Conservation (phyloP, 2,329 filamentous ascomycete species). For the Chaetomiaceae sp. region DNA sequence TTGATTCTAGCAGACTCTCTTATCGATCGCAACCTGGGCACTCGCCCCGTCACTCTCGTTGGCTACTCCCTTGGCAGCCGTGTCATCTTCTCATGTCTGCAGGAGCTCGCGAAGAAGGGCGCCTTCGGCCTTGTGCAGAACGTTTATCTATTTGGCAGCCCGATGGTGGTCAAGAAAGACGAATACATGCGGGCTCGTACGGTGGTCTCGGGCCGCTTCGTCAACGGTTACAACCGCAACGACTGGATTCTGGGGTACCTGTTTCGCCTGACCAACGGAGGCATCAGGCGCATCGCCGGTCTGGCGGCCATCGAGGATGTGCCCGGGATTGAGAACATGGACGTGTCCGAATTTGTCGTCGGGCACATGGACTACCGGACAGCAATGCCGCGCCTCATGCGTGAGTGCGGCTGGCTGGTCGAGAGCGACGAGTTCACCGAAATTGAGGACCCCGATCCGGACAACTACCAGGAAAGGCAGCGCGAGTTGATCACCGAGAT, state of each 20-base stretch:
- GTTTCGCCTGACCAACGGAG: constrained; percentile 88
- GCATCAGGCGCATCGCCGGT: constrained; percentile 82
- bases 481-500: constrained; percentile 94
- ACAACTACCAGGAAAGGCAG: constrained; percentile 82
- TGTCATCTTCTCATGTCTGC: constrained; percentile 86
- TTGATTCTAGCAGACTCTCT: constrained; percentile 91
- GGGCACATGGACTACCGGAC: constrained; percentile 96
- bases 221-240: constrained; percentile 89
- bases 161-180: constrained; percentile 84
- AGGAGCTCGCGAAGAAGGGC: constrained; percentile 76
- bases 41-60: constrained; percentile 84
- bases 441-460: constrained; percentile 95
- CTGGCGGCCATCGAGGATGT: constrained; percentile 69
- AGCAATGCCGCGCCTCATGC: constrained; percentile 81
- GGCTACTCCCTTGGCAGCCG: constrained; percentile 90
- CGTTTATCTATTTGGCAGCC: constrained; percentile 89
- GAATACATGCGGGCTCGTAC: constrained; percentile 76
- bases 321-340: constrained; percentile 80
- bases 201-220: constrained; percentile 86
- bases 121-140: constrained; percentile 88
- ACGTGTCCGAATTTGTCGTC: constrained; percentile 77
- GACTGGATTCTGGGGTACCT: constrained; percentile 98
- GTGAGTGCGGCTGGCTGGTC: constrained; percentile 84
- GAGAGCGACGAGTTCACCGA: constrained; percentile 92
- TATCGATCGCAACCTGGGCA: constrained; percentile 84